A percentile compares a stretch with the other conserved stretches of the same genome.
These are phyloP conservation scores for Salix purpurea DNA, from an alignment of 345 rosid genomes.

Conservation along the genomic window DNA sequence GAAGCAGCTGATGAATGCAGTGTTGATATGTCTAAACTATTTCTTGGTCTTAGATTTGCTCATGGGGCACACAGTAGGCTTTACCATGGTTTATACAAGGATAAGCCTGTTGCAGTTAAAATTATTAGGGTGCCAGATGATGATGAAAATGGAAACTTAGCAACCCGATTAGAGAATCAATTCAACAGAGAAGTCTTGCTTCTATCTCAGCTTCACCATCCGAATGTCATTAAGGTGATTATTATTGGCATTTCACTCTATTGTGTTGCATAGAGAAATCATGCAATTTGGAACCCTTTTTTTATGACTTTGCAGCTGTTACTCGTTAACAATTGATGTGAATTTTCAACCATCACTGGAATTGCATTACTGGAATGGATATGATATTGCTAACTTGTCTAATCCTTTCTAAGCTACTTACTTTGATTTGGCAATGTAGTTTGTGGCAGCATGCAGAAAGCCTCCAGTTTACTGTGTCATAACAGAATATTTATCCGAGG, in stretches of 20 bases:
- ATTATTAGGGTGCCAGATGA: slow-evolving; percentile 83
- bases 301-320: background rate
- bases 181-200: slow-evolving; percentile 80
- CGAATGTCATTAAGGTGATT: slow-evolving; percentile 78
- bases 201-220: slow-evolving; percentile 67
- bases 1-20: slow-evolving; percentile 60
- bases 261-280: background rate
- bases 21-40: slow-evolving; percentile 79
- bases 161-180: slow-evolving; percentile 73
- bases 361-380: background rate
- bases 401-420: background rate
- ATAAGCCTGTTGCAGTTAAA: slow-evolving; percentile 93
- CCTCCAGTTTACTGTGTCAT: slow-evolving; percentile 65
- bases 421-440: slow-evolving; percentile 35
- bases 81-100: slow-evolving; percentile 87
- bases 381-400: background rate
- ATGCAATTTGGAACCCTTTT: background rate
- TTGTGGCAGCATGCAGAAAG: slow-evolving; percentile 69
- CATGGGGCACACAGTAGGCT: slow-evolving; percentile 89
- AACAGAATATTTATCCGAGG: slow-evolving; percentile 67
- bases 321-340: background rate
- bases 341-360: background rate
- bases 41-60: slow-evolving; percentile 89
- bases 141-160: slow-evolving; percentile 67
- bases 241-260: background rate